Base-by-base conservation (phyloP, 139 green algal species). In the Microglena sp. region DNA sequence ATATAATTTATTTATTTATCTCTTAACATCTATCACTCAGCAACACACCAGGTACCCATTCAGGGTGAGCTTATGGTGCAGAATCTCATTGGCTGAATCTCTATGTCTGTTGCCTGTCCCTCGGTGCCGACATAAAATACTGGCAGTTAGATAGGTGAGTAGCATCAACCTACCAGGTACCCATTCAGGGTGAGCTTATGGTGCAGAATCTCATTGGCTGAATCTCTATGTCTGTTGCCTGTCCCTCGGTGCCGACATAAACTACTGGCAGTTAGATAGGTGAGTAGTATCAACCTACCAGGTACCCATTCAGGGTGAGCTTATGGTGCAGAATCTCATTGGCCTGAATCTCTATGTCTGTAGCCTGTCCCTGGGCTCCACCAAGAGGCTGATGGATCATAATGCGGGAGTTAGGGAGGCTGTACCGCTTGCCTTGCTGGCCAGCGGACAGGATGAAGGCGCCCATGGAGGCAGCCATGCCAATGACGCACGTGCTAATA, bases 321-420 rank as follows among this genome's bases (percentile, higher is more conserved):
- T 99, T 99, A 86, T 99, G 94, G 77, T 99, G 94, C 82, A 99
- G 73, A 70, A 99, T 99, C 82, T 99, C 94, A 68, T 99, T 99
- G 21, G 94, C 94, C 82, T 96, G 87, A 72, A 99, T 99, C 82
- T 99, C 94, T 73, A 99, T 98, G 70, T 99, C 94, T 34, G 93
- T 96, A 33, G 95, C 94, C 85, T 99, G 94, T 33, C 94, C 94
- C 83, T 96, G 90, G 2, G 94, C 92, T 28, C 94, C 94, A 78
- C 94, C 94, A 61, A 99, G 79, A 21, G 94, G 94, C 86, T 99
- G 94, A 75, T 99, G 94, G 71, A 99, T 99, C 94, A 99, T 99
- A 79, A 99, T 99, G 59, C 94, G 87, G 27, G 84, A 93, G 86
- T 99, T 98, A 66, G 92, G 79, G 62, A 99, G 82, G 29, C 76